Conservation (phyloP, 179 eudicot genomes). For the Beta corolliflora region DNA sequence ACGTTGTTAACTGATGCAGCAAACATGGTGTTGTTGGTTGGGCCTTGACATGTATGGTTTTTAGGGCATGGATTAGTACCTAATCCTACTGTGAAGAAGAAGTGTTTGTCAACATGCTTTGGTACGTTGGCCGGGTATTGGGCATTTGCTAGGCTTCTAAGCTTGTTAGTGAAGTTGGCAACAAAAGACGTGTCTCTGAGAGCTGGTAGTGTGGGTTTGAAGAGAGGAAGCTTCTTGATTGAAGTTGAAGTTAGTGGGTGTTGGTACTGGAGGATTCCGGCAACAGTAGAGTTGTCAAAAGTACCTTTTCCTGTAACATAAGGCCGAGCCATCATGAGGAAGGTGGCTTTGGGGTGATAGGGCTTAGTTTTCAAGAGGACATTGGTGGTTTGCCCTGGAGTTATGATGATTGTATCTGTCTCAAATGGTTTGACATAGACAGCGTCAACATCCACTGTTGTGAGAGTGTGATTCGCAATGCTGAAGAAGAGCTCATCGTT, state of each 20-base stretch:
- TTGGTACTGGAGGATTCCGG: slow-evolving; percentile 35
- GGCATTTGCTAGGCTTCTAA: slow-evolving; percentile 36
- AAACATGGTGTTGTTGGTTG: slow-evolving; percentile 36
- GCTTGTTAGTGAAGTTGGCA: slow-evolving; percentile 35
- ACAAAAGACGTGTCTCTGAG: slow-evolving; percentile 31
- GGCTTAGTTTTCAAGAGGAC: slow-evolving; percentile 38
- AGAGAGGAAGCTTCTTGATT: slow-evolving; percentile 24
- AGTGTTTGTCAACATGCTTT: slow-evolving; percentile 31
- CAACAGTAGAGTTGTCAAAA: slow-evolving; percentile 40
- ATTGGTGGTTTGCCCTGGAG: slow-evolving; percentile 41
- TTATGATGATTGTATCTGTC: slow-evolving; percentile 29
- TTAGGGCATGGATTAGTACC: slow-evolving; percentile 42
- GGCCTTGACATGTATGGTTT: slow-evolving; percentile 40
- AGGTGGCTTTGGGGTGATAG: slow-evolving; percentile 25
- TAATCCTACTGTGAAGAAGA: slow-evolving; percentile 45
- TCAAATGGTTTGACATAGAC: slow-evolving; percentile 40
- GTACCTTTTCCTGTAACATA: slow-evolving; percentile 32
- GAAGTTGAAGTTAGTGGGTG: slow-evolving; percentile 17
- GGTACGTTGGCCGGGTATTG: slow-evolving; percentile 44
- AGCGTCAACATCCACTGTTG: slow-evolving; percentile 37
- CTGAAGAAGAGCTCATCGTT: slow-evolving; percentile 42
- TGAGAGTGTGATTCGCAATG: slow-evolving; percentile 40
- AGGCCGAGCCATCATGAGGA: slow-evolving; percentile 40
- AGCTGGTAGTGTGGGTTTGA: slow-evolving; percentile 35
- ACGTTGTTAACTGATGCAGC: slow-evolving; percentile 38